These are phyloP conservation scores for Globisporangium acanthophoron DNA, from an alignment of 352 stramenopile genomes.

Conservation along the genomic window DNA sequence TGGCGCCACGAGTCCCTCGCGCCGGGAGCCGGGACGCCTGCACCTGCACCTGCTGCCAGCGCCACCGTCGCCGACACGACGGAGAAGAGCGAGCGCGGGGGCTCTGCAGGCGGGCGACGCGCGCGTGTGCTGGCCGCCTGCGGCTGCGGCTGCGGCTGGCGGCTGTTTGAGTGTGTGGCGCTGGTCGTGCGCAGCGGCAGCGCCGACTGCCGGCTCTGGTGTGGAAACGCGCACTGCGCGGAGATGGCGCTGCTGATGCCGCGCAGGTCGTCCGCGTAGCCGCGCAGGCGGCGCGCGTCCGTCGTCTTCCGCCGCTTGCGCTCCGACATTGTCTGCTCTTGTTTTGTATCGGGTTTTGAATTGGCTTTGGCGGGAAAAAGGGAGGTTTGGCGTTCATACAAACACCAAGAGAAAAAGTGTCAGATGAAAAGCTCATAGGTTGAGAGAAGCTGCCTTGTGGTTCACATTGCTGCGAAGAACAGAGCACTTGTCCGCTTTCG, in stretches of 20 bases:
- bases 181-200: slow-evolving; percentile 5
- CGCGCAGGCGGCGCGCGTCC: slow-evolving; percentile 22
- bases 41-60: slow-evolving; percentile 13
- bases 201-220: slow-evolving; percentile 14
- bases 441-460: no score
- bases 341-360: background rate
- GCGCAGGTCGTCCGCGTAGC: slow-evolving; percentile 27
- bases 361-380: background rate
- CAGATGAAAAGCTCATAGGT: no score
- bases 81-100: slow-evolving; percentile 31
- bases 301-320: slow-evolving; percentile 21
- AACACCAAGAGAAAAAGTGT: no score
- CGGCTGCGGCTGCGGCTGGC: background rate
- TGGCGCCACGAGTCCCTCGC: slow-evolving; percentile 23
- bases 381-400: background rate
- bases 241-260: slow-evolving; percentile 19
- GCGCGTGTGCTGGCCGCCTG: background rate
- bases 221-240: slow-evolving; percentile 18
- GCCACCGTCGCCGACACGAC: slow-evolving; percentile 25
- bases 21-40: background rate
- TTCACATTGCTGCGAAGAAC: no score
- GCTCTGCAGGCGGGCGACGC: background rate
- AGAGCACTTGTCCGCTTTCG: no score
- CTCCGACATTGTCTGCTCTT: slow-evolving; percentile 4
- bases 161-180: background rate